These are phyloP conservation scores for Scutellaria galericulata DNA, from an alignment of 257 asterid species.

Conservation along the genomic window DNA sequence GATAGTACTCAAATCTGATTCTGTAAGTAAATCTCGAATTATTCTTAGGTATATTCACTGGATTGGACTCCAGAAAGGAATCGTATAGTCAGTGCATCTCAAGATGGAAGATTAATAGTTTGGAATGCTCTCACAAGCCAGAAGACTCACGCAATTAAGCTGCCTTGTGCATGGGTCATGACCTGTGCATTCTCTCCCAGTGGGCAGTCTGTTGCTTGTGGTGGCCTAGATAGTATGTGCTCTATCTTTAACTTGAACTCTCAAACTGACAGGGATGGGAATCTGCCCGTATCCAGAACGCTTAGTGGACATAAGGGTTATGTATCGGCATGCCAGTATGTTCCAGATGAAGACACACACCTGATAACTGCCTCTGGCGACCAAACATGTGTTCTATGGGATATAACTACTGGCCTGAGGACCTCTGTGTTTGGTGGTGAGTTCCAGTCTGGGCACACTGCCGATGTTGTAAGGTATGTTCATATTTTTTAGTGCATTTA, in stretches of 20 bases:
- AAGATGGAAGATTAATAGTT: constrained; percentile 94
- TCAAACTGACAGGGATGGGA: constrained; percentile 81
- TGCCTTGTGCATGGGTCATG: constrained; percentile 99
- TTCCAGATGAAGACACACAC: constrained; percentile 91
- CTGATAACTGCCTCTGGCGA: constrained; percentile 95
- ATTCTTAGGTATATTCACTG: constrained; percentile 81
- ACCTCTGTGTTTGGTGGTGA: constrained; percentile 96
- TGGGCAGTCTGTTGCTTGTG: constrained; percentile 95
- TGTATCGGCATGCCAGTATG: constrained; percentile 94
- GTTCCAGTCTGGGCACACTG: constrained; percentile 95
- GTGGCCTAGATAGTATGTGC: constrained; percentile 97
- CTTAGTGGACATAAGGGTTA: constrained; percentile 97
- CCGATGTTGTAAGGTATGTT: constrained; percentile 79
- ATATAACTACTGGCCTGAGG: constrained; percentile 91
- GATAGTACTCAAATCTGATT: background rate
- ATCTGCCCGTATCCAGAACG: constrained; percentile 77
- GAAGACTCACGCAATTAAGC: constrained; percentile 89
- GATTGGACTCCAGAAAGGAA: constrained; percentile 98
- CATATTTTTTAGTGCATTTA: constrained; percentile 22
- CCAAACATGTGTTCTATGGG: constrained; percentile 96
- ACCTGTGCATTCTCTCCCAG: constrained; percentile 95
- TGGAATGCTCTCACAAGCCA: constrained; percentile 99
- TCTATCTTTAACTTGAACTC: constrained; percentile 91
- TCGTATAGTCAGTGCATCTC: constrained; percentile 98
- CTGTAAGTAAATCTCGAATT: constrained; percentile 24